These are phyloP conservation scores for Daucus carota DNA, from an alignment of 129 eudicot genomes.

Conservation along the genomic window DNA sequence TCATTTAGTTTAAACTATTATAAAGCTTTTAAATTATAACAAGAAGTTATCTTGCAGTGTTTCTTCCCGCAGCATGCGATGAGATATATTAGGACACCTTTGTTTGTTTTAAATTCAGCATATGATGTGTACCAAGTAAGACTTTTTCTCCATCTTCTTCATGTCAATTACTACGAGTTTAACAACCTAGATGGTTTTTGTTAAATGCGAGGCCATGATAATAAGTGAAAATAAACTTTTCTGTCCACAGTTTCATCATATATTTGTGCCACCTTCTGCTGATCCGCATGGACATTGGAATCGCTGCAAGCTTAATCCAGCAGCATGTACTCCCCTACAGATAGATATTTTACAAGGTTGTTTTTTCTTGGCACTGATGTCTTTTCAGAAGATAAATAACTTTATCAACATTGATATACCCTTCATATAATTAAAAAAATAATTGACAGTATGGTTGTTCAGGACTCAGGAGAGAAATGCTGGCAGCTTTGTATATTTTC, in stretches of 20 bases:
- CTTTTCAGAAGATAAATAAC: neutral
- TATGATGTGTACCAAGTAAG: slow-evolving; percentile 95
- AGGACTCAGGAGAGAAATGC: slow-evolving; percentile 79
- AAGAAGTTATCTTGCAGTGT: slow-evolving; percentile 44
- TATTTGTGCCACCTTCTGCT: slow-evolving; percentile 84
- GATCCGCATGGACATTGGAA: slow-evolving; percentile 73
- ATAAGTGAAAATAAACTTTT: neutral
- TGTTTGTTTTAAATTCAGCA: slow-evolving; percentile 82
- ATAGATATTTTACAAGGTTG: slow-evolving; percentile 63
- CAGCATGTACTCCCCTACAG: slow-evolving; percentile 53
- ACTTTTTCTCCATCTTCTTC: neutral
- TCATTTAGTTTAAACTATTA: neutral
- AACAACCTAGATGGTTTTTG: neutral
- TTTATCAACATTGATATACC: neutral
- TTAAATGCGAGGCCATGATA: neutral
- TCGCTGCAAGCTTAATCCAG: slow-evolving; percentile 59
- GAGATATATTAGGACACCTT: slow-evolving; percentile 63
- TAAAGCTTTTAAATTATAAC: slow-evolving; percentile 11
- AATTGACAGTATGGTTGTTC: slow-evolving; percentile 15
- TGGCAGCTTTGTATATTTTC: slow-evolving; percentile 48
- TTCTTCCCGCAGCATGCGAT: slow-evolving; percentile 83
- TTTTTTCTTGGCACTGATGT: neutral
- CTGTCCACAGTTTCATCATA: slow-evolving; percentile 64
- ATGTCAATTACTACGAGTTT: neutral
- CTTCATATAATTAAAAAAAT: neutral